phyloP scores from a whole-genome alignment of 768 basidiomycete genomes.

The Suillus placidus region DNA sequence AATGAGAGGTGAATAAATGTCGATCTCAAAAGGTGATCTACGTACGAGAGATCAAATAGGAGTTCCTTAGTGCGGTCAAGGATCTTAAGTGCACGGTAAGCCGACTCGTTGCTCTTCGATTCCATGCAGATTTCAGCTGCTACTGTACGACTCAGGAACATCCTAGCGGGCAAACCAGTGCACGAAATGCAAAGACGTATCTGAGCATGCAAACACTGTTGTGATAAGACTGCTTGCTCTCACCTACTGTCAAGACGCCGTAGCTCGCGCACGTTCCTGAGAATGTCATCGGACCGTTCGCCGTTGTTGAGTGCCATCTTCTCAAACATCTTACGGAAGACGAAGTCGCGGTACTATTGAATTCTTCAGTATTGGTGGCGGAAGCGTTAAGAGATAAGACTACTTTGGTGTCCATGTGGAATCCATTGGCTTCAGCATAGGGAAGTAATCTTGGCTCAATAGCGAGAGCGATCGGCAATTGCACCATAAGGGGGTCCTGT shows the following conservation, averaged over 20 bases:
- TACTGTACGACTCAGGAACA: constrained; percentile 84
- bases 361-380: constrained; percentile 9
- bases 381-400: constrained; percentile 10
- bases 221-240: constrained; percentile 20
- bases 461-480: constrained; percentile 75
- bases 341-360: constrained; percentile 75
- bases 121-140: constrained; percentile 85
- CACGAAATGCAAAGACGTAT: constrained; percentile 4
- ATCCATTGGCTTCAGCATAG: constrained; percentile 71
- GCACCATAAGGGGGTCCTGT: constrained; percentile 78
- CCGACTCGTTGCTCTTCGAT: constrained; percentile 68
- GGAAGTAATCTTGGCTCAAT: constrained; percentile 77
- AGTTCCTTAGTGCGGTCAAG: constrained; percentile 67
- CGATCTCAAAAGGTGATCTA: constrained; percentile 17
- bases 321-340: constrained; percentile 88
- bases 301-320: constrained; percentile 51
- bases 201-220: constrained; percentile 10
- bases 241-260: constrained; percentile 72
- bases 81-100: constrained; percentile 67
- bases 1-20: background rate
- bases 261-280: constrained; percentile 70
- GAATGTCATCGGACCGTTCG: constrained; percentile 61
- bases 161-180: constrained; percentile 42
- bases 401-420: constrained; percentile 78
- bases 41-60: constrained; percentile 68